These are phyloP conservation scores for Corchorus capsularis DNA, from an alignment of 345 rosid genomes.

Conservation along the genomic window DNA sequence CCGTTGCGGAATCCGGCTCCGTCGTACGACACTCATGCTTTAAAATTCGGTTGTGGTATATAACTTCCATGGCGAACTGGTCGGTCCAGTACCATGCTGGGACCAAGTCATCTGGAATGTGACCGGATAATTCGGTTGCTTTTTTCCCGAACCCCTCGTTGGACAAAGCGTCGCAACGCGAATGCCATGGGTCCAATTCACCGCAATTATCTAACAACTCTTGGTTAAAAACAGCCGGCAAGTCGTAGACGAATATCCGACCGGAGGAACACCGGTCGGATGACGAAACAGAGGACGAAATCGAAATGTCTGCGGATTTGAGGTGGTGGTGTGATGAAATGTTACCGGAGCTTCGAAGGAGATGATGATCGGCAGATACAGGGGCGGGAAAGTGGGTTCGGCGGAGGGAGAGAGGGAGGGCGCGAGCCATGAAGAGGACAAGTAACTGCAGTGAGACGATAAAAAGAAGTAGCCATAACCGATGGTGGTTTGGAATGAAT, in stretches of 20 bases:
- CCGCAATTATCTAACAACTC: constrained; percentile 68
- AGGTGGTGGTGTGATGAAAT: constrained; percentile 1
- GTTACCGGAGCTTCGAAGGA: constrained; percentile 1
- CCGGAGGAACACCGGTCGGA: constrained; percentile 55
- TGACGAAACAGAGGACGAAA: constrained; percentile 5
- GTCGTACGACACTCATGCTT: constrained; percentile 73
- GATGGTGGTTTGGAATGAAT: constrained; percentile 44
- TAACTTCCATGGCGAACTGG: constrained; percentile 80
- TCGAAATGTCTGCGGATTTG: not conserved
- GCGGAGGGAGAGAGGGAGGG: constrained; percentile 44
- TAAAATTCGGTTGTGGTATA: constrained; percentile 75
- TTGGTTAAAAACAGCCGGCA: constrained; percentile 70
- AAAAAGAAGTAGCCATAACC: constrained; percentile 61
- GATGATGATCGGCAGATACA: constrained; percentile 23
- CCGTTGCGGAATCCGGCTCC: constrained; percentile 71
- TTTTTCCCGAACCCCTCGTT: constrained; percentile 74
- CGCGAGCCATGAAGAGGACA: constrained; percentile 57
- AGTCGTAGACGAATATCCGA: constrained; percentile 70
- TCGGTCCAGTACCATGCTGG: constrained; percentile 96
- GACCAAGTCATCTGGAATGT: constrained; percentile 60
- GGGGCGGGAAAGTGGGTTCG: constrained; percentile 33
- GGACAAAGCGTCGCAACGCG: constrained; percentile 67
- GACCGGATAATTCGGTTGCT: constrained; percentile 49
- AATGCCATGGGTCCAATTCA: constrained; percentile 84
- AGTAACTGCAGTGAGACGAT: constrained; percentile 63